Percentiles rank a stretch among this genome's conserved stretches.
Conservation (phyloP, 1,284 basidiomycete genomes). For the Cystobasidiaceae sp. region DNA sequence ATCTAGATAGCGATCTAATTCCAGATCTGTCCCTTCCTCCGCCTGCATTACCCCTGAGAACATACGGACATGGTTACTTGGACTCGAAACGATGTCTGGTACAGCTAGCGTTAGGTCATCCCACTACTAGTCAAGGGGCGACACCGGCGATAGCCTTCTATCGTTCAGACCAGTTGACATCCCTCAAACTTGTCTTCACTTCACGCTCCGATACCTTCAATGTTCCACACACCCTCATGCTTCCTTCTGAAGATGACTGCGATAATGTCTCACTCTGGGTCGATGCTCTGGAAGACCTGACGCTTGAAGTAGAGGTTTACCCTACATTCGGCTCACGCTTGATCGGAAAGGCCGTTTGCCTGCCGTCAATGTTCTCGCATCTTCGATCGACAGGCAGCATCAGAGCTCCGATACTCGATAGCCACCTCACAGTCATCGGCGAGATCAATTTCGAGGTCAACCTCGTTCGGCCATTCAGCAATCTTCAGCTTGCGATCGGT, state of each 20-base stretch:
- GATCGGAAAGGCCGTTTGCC: slow-evolving; percentile 84
- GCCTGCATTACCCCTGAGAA: slow-evolving; percentile 92
- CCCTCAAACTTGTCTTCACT: slow-evolving; percentile 91
- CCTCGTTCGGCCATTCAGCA: slow-evolving; percentile 83
- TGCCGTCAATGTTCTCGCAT: slow-evolving; percentile 67
- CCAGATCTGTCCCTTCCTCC: slow-evolving; percentile 91
- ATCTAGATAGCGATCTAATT: slow-evolving; percentile 67
- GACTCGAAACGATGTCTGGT: slow-evolving; percentile 75
- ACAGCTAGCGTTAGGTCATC: slow-evolving; percentile 77
- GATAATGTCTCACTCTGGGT: slow-evolving; percentile 89
- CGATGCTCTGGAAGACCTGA: slow-evolving; percentile 64
- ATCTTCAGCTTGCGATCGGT: slow-evolving; percentile 90
- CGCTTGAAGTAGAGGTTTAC: slow-evolving; percentile 89
- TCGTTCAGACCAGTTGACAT: slow-evolving; percentile 54
- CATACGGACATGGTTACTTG: slow-evolving; percentile 78
- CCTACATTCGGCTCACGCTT: slow-evolving; percentile 98
- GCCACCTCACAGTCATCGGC: slow-evolving; percentile 87
- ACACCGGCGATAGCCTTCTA: slow-evolving; percentile 48
- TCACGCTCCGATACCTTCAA: slow-evolving; percentile 71
- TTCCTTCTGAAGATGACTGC: slow-evolving; percentile 73
- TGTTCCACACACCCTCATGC: slow-evolving; percentile 78
- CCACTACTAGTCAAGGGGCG: slow-evolving; percentile 41
- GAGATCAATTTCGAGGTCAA: slow-evolving; percentile 88
- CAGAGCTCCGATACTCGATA: slow-evolving; percentile 81
- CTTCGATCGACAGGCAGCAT: slow-evolving; percentile 53